Percentiles rank a stretch among this genome's conserved stretches.
phyloP scores from a whole-genome alignment of 2,329 filamentous ascomycete genomes.

The Tothia fuscella region DNA sequence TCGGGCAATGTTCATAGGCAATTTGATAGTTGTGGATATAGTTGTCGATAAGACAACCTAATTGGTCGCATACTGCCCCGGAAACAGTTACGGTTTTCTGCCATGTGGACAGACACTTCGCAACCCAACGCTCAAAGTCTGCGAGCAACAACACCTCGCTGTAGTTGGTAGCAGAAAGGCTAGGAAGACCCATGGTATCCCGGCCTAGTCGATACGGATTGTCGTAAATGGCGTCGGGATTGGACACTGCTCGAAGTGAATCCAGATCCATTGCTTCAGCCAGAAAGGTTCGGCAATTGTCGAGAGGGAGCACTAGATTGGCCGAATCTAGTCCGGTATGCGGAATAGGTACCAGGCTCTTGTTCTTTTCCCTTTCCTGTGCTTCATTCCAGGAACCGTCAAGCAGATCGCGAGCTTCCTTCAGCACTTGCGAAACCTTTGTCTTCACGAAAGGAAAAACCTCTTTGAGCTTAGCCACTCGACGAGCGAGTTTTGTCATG shows the following conservation, averaged over 20 bases:
- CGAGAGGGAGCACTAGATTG: too few relatives aligned
- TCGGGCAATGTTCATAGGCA: neutral
- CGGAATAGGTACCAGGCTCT: too few relatives aligned
- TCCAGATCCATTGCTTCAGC: neutral
- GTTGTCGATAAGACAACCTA: neutral
- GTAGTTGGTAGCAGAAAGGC: too few relatives aligned
- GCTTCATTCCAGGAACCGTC: neutral
- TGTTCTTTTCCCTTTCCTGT: neutral
- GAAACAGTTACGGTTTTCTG: neutral
- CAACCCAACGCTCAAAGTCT: neutral
- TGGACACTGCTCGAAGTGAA: neutral
- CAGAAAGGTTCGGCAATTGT: neutral
- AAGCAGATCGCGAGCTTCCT: neutral
- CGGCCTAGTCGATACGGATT: too few relatives aligned
- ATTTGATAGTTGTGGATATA: neutral
- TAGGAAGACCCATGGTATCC: too few relatives aligned
- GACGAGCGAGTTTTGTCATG: neutral
- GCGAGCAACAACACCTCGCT: too few relatives aligned
- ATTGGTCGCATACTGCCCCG: neutral
- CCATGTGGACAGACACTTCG: neutral
- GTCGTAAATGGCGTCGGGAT: neutral
- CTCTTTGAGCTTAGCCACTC: neutral
- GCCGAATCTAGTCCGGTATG: too few relatives aligned
- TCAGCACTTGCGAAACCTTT: neutral
- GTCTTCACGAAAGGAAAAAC: constrained; percentile 31